Evolutionary conservation across 2,329 filamentous ascomycete genomes (phyloP).

Genomic region (Cladosporium colombiae): DNA sequence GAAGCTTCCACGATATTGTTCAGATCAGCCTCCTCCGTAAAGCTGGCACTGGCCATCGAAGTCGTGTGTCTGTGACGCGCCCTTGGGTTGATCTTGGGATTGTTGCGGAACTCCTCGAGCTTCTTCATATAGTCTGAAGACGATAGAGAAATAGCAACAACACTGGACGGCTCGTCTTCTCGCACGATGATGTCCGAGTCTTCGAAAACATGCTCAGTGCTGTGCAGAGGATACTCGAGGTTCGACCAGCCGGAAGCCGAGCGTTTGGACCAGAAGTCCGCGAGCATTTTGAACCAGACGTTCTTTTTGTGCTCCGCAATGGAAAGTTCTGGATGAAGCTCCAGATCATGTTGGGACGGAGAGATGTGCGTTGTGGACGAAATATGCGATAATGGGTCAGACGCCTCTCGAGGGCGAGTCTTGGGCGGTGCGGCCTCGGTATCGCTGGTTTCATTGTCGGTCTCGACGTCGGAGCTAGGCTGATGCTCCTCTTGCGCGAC

Average conservation of each 20-base stretch:
- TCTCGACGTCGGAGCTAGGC: slow-evolving; percentile 26
- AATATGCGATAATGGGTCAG: slow-evolving; percentile 32
- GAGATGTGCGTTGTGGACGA: slow-evolving; percentile 59
- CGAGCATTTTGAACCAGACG: slow-evolving; percentile 91
- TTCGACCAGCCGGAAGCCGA: slow-evolving; percentile 93
- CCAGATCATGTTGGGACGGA: slow-evolving; percentile 54
- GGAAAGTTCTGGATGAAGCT: slow-evolving; percentile 65
- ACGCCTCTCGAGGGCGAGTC: slow-evolving; percentile 60
- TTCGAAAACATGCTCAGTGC: slow-evolving; percentile 91
- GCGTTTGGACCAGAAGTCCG: slow-evolving; percentile 97
- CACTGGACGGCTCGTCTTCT: slow-evolving; percentile 94
- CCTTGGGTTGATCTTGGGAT: slow-evolving; percentile 28
- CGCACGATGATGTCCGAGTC: slow-evolving; percentile 96
- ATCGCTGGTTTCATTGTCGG: slow-evolving; percentile 54
- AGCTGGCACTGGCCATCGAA: slow-evolving; percentile 26
- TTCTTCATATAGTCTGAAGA: slow-evolving; percentile 86
- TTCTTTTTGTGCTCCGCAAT: slow-evolving; percentile 91
- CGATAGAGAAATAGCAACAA: slow-evolving; percentile 89
- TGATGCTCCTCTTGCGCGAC: neutral
- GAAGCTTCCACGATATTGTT: slow-evolving; percentile 82
- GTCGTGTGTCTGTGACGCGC: slow-evolving; percentile 23
- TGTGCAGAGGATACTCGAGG: slow-evolving; percentile 81
- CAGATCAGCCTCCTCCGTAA: slow-evolving; percentile 46
- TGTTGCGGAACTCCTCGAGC: slow-evolving; percentile 63
- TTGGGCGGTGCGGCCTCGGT: slow-evolving; percentile 74